Evolutionary conservation across 116 monocot species (phyloP).

Genomic region (Papilionanthe hybrid): DNA sequence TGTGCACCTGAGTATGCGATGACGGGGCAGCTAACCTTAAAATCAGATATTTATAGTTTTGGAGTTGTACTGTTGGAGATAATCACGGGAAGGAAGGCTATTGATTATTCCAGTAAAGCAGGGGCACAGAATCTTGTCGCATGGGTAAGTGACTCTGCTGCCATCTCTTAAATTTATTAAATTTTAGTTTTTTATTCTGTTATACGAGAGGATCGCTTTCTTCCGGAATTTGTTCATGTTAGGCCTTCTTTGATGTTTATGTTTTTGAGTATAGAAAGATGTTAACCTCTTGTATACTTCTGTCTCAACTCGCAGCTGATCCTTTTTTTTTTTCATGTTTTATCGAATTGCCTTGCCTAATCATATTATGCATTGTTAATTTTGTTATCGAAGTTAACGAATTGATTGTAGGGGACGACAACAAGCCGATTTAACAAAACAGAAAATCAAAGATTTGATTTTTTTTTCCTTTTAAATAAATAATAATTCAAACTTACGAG

Average conservation of each 20-base stretch:
- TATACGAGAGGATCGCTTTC: neutral
- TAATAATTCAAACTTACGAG: no score
- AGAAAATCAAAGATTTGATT: no score
- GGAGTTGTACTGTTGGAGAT: conserved; percentile 48
- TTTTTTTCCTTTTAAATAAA: no score
- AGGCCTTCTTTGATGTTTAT: neutral
- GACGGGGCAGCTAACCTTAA: conserved; percentile 42
- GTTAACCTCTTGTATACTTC: no score
- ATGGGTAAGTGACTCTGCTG: conserved; percentile 23
- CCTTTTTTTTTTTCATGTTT: no score
- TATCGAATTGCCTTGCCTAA: no score
- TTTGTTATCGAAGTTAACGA: no score
- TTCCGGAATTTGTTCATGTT: neutral
- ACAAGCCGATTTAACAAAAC: no score
- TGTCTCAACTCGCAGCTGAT: no score
- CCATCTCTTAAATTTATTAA: neutral
- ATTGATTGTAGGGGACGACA: no score
- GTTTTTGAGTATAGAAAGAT: neutral
- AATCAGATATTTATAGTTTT: conserved; percentile 45
- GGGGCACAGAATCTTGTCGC: conserved; percentile 40
- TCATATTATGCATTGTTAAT: no score
- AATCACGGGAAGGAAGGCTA: conserved; percentile 41
- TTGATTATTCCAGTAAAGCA: conserved; percentile 27
- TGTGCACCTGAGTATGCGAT: conserved; percentile 52
- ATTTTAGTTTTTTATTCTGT: neutral